Evolutionary conservation across 2,329 filamentous ascomycete genomes (phyloP).

Genomic region (Colletotrichum endophyticum): DNA sequence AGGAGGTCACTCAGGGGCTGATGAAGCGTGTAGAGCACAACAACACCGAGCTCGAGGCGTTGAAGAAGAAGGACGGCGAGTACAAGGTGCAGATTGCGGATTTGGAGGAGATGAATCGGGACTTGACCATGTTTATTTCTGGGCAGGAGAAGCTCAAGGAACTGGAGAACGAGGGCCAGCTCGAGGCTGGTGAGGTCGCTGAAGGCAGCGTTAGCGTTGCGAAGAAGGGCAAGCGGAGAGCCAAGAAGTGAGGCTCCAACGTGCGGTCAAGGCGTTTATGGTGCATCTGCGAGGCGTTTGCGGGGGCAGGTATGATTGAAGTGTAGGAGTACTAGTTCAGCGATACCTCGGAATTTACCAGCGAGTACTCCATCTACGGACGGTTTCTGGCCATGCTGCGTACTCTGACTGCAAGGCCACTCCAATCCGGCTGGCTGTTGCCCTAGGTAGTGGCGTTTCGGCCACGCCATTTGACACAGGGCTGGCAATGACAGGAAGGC

Average conservation of each 20-base stretch:
- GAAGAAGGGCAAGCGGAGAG: conserved; percentile 59
- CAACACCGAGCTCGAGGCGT: conserved; percentile 62
- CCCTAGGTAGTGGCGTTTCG: background rate
- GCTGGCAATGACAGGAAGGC: background rate
- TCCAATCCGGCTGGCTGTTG: background rate
- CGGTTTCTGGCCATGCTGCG: background rate
- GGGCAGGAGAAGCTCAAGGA: conserved; percentile 81
- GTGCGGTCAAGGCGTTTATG: background rate
- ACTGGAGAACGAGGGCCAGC: conserved; percentile 63
- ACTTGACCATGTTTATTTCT: conserved; percentile 86
- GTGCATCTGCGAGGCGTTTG: background rate
- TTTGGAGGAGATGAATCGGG: conserved; percentile 83
- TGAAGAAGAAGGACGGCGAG: conserved; percentile 62
- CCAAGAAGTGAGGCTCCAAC: conserved; percentile 38
- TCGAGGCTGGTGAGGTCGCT: conserved; percentile 73
- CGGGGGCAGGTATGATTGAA: background rate
- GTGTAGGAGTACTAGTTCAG: background rate
- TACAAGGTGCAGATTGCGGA: conserved; percentile 71
- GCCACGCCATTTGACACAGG: background rate
- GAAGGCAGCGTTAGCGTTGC: conserved; percentile 74
- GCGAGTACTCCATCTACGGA: background rate
- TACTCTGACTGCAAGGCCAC: background rate
- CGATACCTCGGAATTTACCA: background rate
- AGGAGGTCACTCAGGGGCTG: conserved; percentile 80
- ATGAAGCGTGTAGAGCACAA: conserved; percentile 82